These are phyloP conservation scores for Colletotrichum sp. DNA, from an alignment of 2,329 filamentous ascomycete species.

Conservation along the genomic window DNA sequence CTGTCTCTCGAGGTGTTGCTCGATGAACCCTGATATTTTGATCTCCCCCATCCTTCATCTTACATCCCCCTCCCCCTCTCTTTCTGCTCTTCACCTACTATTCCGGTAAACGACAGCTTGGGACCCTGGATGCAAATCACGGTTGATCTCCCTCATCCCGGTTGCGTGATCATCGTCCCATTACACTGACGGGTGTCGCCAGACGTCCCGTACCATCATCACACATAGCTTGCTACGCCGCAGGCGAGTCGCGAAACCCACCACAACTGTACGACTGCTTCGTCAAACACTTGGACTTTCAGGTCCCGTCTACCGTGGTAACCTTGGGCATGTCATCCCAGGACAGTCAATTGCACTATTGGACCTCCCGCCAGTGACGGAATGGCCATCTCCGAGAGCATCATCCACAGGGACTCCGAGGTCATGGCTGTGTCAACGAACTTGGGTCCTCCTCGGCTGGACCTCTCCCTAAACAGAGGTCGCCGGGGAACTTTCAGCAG, in stretches of 20 bases:
- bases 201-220: neutral
- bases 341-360: neutral
- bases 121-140: neutral
- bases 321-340: constrained; percentile 1
- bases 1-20: neutral
- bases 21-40: constrained; percentile 2
- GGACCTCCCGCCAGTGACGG: neutral
- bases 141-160: neutral
- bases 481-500: constrained; percentile 18
- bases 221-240: neutral
- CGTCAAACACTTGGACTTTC: neutral
- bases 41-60: neutral
- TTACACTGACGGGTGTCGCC: neutral
- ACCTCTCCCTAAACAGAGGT: constrained; percentile 3
- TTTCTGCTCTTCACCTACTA: neutral
- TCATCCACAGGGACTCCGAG: neutral
- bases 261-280: neutral
- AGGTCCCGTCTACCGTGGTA: neutral
- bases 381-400: constrained; percentile 3
- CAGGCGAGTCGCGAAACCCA: neutral
- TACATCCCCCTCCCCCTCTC: neutral
- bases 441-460: constrained; percentile 16
- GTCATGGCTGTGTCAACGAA: constrained; percentile 19
- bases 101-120: neutral
- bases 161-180: neutral